A percentile compares a stretch with the other conserved stretches of the same genome.
Conservation (phyloP, 306 rosid species). For the Prunus padus region DNA sequence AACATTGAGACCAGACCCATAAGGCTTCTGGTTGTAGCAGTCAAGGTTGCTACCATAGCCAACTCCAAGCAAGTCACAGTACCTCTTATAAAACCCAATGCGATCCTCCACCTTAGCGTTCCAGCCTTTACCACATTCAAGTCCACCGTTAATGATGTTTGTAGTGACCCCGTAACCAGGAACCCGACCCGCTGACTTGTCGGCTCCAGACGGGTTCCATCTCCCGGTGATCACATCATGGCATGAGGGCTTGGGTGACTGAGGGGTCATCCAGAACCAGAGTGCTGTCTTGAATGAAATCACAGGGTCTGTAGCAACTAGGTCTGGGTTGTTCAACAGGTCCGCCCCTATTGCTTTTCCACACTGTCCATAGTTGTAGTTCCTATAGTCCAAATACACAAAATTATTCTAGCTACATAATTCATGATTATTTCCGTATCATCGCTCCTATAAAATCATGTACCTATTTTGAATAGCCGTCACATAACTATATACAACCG, state of each 20-base stretch:
- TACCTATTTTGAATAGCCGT: too few species aligned
- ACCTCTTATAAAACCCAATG: slow-evolving; percentile 44
- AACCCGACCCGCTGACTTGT: slow-evolving; percentile 21
- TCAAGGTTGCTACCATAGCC: slow-evolving; percentile 34
- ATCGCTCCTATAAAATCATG: too few species aligned
- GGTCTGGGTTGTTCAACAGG: slow-evolving; percentile 49
- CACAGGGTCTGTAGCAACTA: slow-evolving; percentile 42
- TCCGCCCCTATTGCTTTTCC: slow-evolving; percentile 38
- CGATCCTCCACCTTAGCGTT: slow-evolving; percentile 24
- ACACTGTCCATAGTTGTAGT: slow-evolving; percentile 59
- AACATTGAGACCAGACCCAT: slow-evolving; percentile 10
- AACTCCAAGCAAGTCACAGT: slow-evolving; percentile 31
- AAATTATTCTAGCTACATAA: too few species aligned
- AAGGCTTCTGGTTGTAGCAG: slow-evolving; percentile 37
- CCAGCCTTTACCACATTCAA: slow-evolving; percentile 38
- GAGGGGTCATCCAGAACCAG: slow-evolving; percentile 85
- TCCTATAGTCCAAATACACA: slow-evolving; percentile 26
- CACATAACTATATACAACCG: too few species aligned
- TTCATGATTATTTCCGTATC: too few species aligned
- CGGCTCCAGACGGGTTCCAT: slow-evolving; percentile 53
- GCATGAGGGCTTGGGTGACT: slow-evolving; percentile 62
- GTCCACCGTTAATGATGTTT: slow-evolving; percentile 50
- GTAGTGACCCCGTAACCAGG: slow-evolving; percentile 35
- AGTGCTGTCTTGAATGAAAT: slow-evolving; percentile 61
- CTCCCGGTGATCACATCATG: slow-evolving; percentile 51